Percentiles rank a stretch among this genome's conserved stretches.
phyloP scores from a whole-genome alignment of 805 yeast species.

The Saccharomycopsis malanga region DNA sequence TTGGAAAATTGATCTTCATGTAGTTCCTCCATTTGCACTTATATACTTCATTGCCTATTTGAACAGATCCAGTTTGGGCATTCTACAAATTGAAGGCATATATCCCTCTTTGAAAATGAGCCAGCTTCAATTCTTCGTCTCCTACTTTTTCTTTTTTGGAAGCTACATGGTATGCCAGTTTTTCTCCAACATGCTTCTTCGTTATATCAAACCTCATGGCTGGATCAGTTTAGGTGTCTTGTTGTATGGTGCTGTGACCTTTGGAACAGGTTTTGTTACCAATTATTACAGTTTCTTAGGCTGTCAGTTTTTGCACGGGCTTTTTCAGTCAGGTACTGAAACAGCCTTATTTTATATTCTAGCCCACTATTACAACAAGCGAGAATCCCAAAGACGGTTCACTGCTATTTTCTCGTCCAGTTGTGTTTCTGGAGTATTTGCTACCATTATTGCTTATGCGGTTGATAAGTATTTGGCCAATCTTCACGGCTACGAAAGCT shows the following conservation, averaged over 20 bases:
- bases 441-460: constrained; percentile 63
- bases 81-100: constrained; percentile 67
- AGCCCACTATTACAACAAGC: constrained; percentile 56
- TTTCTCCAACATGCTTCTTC: constrained; percentile 56
- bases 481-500: constrained; percentile 43
- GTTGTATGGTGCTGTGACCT: constrained; percentile 52
- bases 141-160: constrained; percentile 63
- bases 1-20: constrained; percentile 9
- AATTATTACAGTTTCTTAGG: constrained; percentile 52
- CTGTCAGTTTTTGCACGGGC: constrained; percentile 58
- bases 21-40: constrained; percentile 14
- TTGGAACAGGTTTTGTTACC: constrained; percentile 57
- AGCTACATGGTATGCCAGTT: constrained; percentile 62
- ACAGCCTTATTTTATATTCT: constrained; percentile 69
- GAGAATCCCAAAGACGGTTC: constrained; percentile 62
- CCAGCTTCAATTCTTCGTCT: constrained; percentile 54
- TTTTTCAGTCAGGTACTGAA: constrained; percentile 63
- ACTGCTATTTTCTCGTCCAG: constrained; percentile 59
- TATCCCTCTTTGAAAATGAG: constrained; percentile 43
- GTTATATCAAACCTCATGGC: constrained; percentile 51
- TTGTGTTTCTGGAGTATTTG: constrained; percentile 70
- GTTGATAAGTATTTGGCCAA: constrained; percentile 42
- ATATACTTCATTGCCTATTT: constrained; percentile 12
- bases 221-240: constrained; percentile 56
- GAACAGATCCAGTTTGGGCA: constrained; percentile 29